Conservation (phyloP, 305 asterid species). For the Caryopteris hybrid region DNA sequence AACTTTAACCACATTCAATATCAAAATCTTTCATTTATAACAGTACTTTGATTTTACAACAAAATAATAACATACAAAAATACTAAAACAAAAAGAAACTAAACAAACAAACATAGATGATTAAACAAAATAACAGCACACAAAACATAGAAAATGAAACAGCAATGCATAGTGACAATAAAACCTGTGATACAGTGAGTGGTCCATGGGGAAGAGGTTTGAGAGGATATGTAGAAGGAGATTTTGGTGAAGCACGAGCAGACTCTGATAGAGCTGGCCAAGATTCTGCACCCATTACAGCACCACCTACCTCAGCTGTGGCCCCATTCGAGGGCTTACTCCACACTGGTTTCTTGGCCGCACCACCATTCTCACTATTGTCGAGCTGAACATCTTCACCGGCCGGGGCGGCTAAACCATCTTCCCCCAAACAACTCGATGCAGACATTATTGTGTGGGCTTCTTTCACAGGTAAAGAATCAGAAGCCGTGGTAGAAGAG, state of each 20-base stretch:
- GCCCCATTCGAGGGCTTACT: constrained; percentile 50
- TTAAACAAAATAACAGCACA: neutral
- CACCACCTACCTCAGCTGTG: constrained; percentile 32
- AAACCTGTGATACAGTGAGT: constrained; percentile 46
- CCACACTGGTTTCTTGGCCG: constrained; percentile 67
- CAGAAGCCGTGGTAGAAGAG: constrained; percentile 29
- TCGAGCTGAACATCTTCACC: constrained; percentile 41
- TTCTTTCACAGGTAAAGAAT: constrained; percentile 32
- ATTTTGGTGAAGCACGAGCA: constrained; percentile 59
- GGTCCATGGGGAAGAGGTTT: constrained; percentile 37
- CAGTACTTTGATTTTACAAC: neutral
- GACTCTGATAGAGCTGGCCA: constrained; percentile 84
- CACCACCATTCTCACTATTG: constrained; percentile 35
- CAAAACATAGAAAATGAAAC: neutral
- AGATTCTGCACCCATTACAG: constrained; percentile 65
- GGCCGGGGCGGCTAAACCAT: constrained; percentile 12
- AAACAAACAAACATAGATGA: neutral
- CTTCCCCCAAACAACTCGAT: constrained; percentile 21
- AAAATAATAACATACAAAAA: neutral
- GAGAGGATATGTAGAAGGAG: constrained; percentile 36
- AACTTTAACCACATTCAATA: neutral
- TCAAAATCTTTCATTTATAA: neutral
- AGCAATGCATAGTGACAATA: neutral
- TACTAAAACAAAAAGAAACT: neutral
- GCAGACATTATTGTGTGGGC: constrained; percentile 1